Evolutionary conservation across 2,329 filamentous ascomycete genomes (phyloP).

Genomic region (Arthrobotrys sinensis): DNA sequence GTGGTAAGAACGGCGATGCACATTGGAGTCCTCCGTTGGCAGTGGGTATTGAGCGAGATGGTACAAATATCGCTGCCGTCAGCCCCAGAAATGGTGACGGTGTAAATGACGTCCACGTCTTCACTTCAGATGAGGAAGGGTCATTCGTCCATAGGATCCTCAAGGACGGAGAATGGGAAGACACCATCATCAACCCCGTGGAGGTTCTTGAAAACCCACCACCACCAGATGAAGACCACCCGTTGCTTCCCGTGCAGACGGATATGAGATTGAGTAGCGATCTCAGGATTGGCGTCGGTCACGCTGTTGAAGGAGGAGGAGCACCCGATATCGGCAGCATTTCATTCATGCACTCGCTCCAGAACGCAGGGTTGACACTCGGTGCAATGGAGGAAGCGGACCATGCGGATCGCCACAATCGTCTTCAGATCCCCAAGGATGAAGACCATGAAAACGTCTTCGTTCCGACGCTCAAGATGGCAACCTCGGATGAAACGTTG

Average conservation of each 20-base stretch:
- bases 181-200: background rate
- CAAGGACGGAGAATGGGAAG: background rate
- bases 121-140: slow-evolving; percentile 10
- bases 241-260: background rate
- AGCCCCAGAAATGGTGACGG: background rate
- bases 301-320: background rate
- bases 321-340: background rate
- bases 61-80: slow-evolving; percentile 1
- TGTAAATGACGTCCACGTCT: slow-evolving; percentile 5
- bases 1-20: background rate
- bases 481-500: background rate
- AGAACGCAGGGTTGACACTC: background rate
- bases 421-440: background rate
- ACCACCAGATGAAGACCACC: too few relatives aligned
- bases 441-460: slow-evolving; percentile 9
- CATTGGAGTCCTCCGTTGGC: background rate
- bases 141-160: slow-evolving; percentile 6
- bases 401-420: background rate
- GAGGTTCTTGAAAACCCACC: background rate
- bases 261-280: background rate
- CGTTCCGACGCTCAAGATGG: background rate
- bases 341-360: background rate
- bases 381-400: background rate
- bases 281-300: background rate
- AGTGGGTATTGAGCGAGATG: background rate